Conservation (phyloP, 1,284 basidiomycete genomes). For the Sporisorium graminicola region DNA sequence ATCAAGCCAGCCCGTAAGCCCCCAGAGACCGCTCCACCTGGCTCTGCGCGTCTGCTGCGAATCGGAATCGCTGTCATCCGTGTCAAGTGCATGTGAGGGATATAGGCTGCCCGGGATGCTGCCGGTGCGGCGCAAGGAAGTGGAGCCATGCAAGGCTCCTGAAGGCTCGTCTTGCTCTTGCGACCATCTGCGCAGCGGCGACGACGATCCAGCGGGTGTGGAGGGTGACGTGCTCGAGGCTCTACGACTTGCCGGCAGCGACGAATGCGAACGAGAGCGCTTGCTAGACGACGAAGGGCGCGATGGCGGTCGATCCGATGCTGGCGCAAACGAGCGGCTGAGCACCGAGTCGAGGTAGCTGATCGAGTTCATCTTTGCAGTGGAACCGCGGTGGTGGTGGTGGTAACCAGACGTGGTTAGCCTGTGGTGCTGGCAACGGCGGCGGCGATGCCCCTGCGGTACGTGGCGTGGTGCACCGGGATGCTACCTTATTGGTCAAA, state of each 20-base stretch:
- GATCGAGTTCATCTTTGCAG: conserved; percentile 63
- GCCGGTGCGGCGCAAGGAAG: conserved; percentile 37
- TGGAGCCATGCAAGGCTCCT: conserved; percentile 19
- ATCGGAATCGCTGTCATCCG: conserved; percentile 36
- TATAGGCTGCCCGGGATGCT: conserved; percentile 36
- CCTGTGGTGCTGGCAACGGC: background rate
- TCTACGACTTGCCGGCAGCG: conserved; percentile 37
- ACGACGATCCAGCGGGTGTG: conserved; percentile 25
- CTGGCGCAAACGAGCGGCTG: conserved; percentile 48
- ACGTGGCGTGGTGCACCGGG: background rate
- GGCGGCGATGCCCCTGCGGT: background rate
- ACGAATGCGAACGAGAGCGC: conserved; percentile 43
- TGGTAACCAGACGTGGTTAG: background rate
- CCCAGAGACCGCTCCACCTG: conserved; percentile 47
- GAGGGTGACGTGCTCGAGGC: conserved; percentile 33
- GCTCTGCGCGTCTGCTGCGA: conserved; percentile 14
- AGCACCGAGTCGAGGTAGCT: conserved; percentile 62
- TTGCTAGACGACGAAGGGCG: conserved; percentile 25
- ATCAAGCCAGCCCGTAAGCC: conserved; percentile 46
- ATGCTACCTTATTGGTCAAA: background rate
- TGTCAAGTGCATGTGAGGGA: conserved; percentile 22
- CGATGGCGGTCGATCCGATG: conserved; percentile 26
- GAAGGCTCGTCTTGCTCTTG: conserved; percentile 33
- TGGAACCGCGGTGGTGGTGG: conserved; percentile 1
- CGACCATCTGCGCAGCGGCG: conserved; percentile 42